Percentiles rank a stretch among this genome's conserved stretches.
These are phyloP conservation scores for Agaricus subrufescens DNA, from an alignment of 768 basidiomycete genomes.

Conservation along the genomic window DNA sequence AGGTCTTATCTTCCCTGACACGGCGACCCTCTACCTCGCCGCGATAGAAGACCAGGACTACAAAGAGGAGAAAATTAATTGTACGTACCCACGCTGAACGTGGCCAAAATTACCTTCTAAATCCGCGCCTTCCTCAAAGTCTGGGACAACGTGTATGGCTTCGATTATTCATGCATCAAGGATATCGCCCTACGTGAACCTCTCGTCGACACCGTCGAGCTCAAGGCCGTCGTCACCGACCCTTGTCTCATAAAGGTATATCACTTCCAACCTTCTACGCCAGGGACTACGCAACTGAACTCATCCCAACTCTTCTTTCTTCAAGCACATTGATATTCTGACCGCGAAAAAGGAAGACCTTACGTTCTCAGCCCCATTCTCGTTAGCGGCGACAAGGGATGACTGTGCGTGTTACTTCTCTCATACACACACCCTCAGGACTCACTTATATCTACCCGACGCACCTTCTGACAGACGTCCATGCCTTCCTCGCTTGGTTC, in stretches of 20 bases:
- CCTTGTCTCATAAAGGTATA: slow-evolving; percentile 84
- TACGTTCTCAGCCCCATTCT: slow-evolving; percentile 77
- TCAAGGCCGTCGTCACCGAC: slow-evolving; percentile 92
- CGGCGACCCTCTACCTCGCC: slow-evolving; percentile 85
- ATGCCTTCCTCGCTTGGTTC: slow-evolving; percentile 99
- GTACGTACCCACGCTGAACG: slow-evolving; percentile 43
- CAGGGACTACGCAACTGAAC: neutral
- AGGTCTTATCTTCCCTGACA: slow-evolving; percentile 95
- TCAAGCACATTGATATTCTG: slow-evolving; percentile 80
- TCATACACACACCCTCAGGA: neutral
- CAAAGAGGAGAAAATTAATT: slow-evolving; percentile 99
- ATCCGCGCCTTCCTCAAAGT: slow-evolving; percentile 42
- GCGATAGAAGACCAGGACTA: slow-evolving; percentile 99
- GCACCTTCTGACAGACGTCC: slow-evolving; percentile 56
- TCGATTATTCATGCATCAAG: slow-evolving; percentile 99
- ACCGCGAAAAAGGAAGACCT: slow-evolving; percentile 96
- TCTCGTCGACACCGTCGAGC: slow-evolving; percentile 96
- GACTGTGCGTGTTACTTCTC: slow-evolving; percentile 64
- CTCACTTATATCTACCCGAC: neutral
- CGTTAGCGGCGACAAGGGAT: slow-evolving; percentile 76
- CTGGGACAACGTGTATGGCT: slow-evolving; percentile 99
- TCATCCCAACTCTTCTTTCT: neutral
- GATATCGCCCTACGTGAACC: slow-evolving; percentile 96
- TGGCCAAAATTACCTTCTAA: neutral
- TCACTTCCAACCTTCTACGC: neutral